A percentile compares a stretch with the other conserved stretches of the same genome.
Conservation (phyloP, 805 yeast genomes). For the Ogataea henricii region DNA sequence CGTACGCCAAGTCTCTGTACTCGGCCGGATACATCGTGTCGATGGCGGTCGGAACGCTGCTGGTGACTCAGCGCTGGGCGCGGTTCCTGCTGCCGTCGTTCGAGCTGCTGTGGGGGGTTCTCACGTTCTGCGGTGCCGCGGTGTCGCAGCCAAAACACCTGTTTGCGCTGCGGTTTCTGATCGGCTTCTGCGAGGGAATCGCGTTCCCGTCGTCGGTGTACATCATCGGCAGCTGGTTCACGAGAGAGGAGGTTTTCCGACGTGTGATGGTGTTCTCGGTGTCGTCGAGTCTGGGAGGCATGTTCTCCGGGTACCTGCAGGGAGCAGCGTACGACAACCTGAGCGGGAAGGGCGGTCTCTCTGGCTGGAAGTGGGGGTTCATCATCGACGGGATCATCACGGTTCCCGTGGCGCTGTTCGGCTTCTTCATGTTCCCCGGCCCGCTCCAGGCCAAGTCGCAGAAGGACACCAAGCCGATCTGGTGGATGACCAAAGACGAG, state of each 20-base stretch:
- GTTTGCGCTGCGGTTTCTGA: constrained; percentile 43
- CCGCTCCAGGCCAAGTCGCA: constrained; percentile 28
- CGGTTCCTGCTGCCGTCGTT: constrained; percentile 25
- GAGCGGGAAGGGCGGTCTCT: constrained; percentile 48
- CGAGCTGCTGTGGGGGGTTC: constrained; percentile 33
- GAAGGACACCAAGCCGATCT: constrained; percentile 25
- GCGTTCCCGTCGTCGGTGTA: constrained; percentile 44
- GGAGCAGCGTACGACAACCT: constrained; percentile 43
- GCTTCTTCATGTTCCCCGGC: constrained; percentile 60
- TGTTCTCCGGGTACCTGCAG: constrained; percentile 48
- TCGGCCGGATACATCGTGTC: constrained; percentile 36
- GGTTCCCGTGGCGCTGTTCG: constrained; percentile 56
- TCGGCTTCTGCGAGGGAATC: constrained; percentile 47
- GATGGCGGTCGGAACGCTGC: constrained; percentile 27
- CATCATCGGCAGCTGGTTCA: constrained; percentile 45
- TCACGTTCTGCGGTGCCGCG: constrained; percentile 33
- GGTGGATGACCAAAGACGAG: constrained; percentile 30
- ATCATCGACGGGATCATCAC: constrained; percentile 62
- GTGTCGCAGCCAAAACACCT: constrained; percentile 35
- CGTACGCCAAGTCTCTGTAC: constrained; percentile 39
- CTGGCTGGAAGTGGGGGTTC: constrained; percentile 72
- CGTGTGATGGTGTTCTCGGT: constrained; percentile 44
- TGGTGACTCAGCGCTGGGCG: constrained; percentile 29
- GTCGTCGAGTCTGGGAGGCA: constrained; percentile 42
- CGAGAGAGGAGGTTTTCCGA: constrained; percentile 43